Percentiles rank a stretch among this genome's conserved stretches.
Evolutionary conservation across 163 green algal genomes (phyloP).

Genomic region (Scenedesmus sp.): DNA sequence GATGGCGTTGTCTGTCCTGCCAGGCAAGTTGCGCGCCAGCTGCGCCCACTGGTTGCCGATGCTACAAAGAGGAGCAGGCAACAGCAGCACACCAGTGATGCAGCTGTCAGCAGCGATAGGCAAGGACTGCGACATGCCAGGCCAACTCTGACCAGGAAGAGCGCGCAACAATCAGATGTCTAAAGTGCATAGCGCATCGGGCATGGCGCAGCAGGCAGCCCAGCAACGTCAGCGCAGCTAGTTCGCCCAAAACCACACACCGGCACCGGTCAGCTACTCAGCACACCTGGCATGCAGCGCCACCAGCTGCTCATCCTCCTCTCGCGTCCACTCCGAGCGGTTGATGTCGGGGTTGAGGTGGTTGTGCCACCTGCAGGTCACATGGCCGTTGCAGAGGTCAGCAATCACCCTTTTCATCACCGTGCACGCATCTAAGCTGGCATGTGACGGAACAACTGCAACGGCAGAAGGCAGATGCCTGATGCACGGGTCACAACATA

Average conservation of each 20-base stretch:
- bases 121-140: neutral
- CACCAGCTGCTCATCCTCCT: slow-evolving; percentile 77
- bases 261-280: neutral
- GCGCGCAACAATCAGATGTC: too few relatives aligned
- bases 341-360: slow-evolving; percentile 90
- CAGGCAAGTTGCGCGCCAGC: slow-evolving; percentile 81
- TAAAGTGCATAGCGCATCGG: neutral
- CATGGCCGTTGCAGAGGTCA: neutral
- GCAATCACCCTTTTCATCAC: neutral
- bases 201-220: too few relatives aligned
- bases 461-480: too few relatives aligned
- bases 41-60: slow-evolving; percentile 75
- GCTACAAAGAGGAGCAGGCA: neutral
- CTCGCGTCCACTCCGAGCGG: slow-evolving; percentile 71
- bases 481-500: neutral
- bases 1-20: slow-evolving; percentile 82
- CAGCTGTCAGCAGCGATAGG: neutral
- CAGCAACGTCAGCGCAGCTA: too few relatives aligned
- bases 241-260: too few relatives aligned
- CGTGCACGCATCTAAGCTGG: too few relatives aligned
- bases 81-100: neutral
- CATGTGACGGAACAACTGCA: too few relatives aligned
- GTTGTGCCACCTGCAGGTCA: slow-evolving; percentile 87
- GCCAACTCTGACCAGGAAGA: too few relatives aligned
- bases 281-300: slow-evolving; percentile 56